Evolutionary conservation across 768 basidiomycete genomes (phyloP), one percentile per base, ranked within the genome.

Genomic region (Tricholoma furcatifolium): DNA sequence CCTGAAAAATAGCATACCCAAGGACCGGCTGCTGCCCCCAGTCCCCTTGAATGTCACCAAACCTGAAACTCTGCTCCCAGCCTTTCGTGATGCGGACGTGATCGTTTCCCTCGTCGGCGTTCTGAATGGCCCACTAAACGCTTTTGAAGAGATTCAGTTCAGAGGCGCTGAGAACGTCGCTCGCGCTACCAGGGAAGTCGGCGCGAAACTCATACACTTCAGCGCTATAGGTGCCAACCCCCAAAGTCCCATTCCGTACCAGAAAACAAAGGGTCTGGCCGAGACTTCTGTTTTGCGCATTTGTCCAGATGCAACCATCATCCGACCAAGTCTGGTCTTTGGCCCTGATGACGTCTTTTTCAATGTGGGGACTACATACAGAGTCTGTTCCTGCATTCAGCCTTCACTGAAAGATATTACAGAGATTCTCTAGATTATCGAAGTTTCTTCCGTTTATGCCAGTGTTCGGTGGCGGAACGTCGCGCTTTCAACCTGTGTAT

Each of bases 311-410:
- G 79, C 83, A 7, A 87, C 84, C 1, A 75, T 91, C 43, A 71
- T 91, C 54, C 73, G 87, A 24, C 88, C 88, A 4, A 87, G 85
- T 54, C 69, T 91, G 24, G 77, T 91, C 2, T 91, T 90, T 66
- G 89, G 88, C 2, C 86, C 84, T 0, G 87, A 84, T 6, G 88
- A 90, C 59, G 78, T 81, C 15, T 87, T 91, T 69, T 91, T 91
- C 65, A 81, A 79, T 53, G 88, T 88, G 49, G 48, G 82, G 55
- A 20, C 55, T 17, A 7, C 27, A n/a, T n/a, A n/a, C n/a, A n/a
- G n/a, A 27, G 27, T 4, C 4, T 15, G 14, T 3, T 21, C 38
- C 44, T 34, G 7, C 12, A 41, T 40, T 27, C 7, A 24, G 41
- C 46, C 27, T 27, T 55, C 36, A 11, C 23, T 44, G 39, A 12